Percentiles rank a stretch among this genome's conserved stretches.
Conservation (phyloP, 495 filamentous ascomycete species). For the Cudoniella acicularis region DNA sequence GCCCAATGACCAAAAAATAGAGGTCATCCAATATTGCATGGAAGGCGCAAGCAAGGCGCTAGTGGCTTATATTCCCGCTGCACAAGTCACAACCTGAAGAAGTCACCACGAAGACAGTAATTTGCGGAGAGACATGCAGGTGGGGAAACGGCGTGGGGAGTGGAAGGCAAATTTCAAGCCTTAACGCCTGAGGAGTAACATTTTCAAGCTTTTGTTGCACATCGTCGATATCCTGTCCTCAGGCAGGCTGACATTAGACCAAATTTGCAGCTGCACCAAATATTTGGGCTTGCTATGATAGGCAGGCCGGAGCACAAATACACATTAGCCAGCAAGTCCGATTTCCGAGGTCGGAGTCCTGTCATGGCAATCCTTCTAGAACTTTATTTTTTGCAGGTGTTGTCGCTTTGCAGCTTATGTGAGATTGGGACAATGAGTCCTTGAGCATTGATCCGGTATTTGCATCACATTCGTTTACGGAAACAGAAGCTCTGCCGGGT, state of each 20-base stretch:
- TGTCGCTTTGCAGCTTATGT: background rate
- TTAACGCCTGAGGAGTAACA: conserved; percentile 14
- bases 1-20: conserved; percentile 50
- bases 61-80: conserved; percentile 47
- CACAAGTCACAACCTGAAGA: background rate
- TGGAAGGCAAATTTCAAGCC: conserved; percentile 12
- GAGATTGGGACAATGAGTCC: background rate
- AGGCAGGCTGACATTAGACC: conserved; percentile 15
- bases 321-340: background rate
- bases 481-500: no score
- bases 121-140: background rate
- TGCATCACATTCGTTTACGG: no score
- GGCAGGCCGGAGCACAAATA: background rate
- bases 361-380: background rate
- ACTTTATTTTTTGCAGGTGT: background rate
- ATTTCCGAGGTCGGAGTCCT: background rate
- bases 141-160: background rate
- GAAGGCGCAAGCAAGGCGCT: conserved; percentile 81
- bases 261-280: background rate
- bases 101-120: background rate
- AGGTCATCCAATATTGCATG: conserved; percentile 88
- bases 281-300: conserved; percentile 3
- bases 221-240: conserved; percentile 12
- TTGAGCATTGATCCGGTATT: background rate
- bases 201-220: conserved; percentile 18